phyloP scores from a whole-genome alignment of 345 rosid genomes.

The Eucalyptus pumila region DNA sequence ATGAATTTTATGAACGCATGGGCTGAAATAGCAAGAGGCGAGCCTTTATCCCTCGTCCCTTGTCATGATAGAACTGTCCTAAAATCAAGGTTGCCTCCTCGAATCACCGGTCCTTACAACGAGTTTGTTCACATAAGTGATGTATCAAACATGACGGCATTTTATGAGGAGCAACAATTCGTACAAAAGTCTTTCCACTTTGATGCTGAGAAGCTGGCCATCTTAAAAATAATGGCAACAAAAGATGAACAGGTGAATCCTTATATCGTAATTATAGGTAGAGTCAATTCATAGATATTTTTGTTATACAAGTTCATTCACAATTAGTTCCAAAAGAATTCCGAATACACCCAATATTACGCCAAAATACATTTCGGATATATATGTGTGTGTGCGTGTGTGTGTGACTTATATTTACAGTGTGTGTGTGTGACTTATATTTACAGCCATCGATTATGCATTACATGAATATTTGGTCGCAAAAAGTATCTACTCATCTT shows the following conservation, averaged over 20 bases:
- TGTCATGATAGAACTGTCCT: neutral
- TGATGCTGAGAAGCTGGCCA: neutral
- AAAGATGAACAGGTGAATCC: neutral
- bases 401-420: too few species aligned
- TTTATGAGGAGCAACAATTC: neutral
- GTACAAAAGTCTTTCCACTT: neutral
- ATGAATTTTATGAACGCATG: neutral
- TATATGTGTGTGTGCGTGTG: too few species aligned
- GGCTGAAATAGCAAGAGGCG: neutral
- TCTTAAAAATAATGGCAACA: neutral
- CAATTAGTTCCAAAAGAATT: neutral
- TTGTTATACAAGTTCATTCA: neutral
- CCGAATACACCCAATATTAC: neutral
- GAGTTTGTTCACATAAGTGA: neutral
- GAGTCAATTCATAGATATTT: neutral
- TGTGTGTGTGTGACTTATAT: neutral
- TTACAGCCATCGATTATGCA: neutral
- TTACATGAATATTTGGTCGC: neutral
- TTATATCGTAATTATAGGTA: too few species aligned
- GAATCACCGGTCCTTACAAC: neutral
- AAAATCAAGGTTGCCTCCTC: neutral
- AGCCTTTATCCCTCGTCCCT: neutral
- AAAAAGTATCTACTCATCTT: neutral
- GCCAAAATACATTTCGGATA: neutral
- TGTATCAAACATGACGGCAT: neutral